phyloP scores from a whole-genome alignment of 768 basidiomycete species.

The Agrocybe chaxingu region DNA sequence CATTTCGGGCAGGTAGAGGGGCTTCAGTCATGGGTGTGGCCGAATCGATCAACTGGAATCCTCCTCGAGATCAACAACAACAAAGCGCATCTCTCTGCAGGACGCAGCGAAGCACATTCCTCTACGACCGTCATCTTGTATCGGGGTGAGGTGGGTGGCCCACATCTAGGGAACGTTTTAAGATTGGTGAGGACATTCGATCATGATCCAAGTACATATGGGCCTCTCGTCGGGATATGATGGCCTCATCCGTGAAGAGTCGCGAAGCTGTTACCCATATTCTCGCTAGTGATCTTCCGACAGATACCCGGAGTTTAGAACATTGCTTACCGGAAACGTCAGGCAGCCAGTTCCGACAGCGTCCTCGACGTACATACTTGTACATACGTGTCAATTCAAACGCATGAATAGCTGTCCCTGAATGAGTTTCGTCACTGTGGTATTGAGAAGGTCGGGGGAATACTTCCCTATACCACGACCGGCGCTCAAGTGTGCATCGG shows the following conservation, averaged over 20 bases:
- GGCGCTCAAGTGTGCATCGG: neutral
- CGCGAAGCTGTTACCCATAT: no score
- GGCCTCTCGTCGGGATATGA: neutral
- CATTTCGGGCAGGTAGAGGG: slow-evolving; percentile 16
- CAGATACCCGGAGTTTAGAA: slow-evolving; percentile 16
- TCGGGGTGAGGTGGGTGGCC: slow-evolving; percentile 12
- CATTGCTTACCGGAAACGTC: neutral
- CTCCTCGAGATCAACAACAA: slow-evolving; percentile 7
- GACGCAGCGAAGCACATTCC: neutral
- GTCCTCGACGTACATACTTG: neutral
- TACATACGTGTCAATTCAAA: no score
- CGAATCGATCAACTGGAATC: neutral
- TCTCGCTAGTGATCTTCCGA: slow-evolving; percentile 7
- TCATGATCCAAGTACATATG: slow-evolving; percentile 9
- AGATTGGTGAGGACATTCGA: slow-evolving; percentile 18
- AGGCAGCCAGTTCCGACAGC: neutral
- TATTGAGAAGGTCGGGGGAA: no score
- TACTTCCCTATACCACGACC: neutral
- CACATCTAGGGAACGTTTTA: slow-evolving; percentile 26
- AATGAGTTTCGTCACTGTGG: no score
- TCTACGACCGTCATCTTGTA: slow-evolving; percentile 3
- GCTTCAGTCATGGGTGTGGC: neutral
- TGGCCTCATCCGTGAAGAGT: no score
- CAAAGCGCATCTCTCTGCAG: slow-evolving; percentile 2
- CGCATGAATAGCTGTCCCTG: no score